Base-by-base conservation (phyloP, 1,284 basidiomycete species). In the Boletus calvinii region DNA sequence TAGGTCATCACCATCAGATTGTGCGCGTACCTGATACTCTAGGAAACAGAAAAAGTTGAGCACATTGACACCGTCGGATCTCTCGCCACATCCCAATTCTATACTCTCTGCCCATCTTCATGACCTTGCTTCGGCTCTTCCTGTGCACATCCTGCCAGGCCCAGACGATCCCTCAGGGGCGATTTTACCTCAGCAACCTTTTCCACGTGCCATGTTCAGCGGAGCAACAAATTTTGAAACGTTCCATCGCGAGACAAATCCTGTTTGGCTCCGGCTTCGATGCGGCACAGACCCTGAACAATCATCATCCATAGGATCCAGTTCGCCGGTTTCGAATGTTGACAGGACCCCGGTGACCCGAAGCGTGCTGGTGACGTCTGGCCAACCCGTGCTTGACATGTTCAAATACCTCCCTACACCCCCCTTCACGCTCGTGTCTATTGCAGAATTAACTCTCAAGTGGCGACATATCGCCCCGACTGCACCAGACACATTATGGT, bases 381-480 rank as follows among this genome's bases (percentile, higher is more conserved):
- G 97, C 2, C 97, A 99, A 70, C 89, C 94, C 3, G 65, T 99
- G 26, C 89, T 98, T 68, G 97, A 99, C 65, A 88, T 98, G 72
- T 94, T 85, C 80, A 96, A 94, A 70, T 99, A 99, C 72, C 75
- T 95, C 35, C 78, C 80, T 13, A 78, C 81, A 13, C 83, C 83
- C 13, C 82, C 83, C 8, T 74, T 81, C 50, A 84, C 86, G 24
- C 77, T 88, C 20, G 70, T 98, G 35, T 79, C 79, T 4, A 81
- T 98, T 62, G 84, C 92, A 3, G 78, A 84, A 58, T 78, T 87
- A 44, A 95, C 93, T 13, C 77, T 99, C 11, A 83, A 81, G 63
- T 99, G 95, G 97, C 79, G 93, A 56, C 97, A 99, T 72, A 83
- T 98, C 62, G 96, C 97, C 10, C 97, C 97, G 0, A 99, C 96